Percentiles rank a stretch among this genome's conserved stretches.
phyloP scores from a whole-genome alignment of 768 basidiomycete species.

The Collybiopsis luxurians region DNA sequence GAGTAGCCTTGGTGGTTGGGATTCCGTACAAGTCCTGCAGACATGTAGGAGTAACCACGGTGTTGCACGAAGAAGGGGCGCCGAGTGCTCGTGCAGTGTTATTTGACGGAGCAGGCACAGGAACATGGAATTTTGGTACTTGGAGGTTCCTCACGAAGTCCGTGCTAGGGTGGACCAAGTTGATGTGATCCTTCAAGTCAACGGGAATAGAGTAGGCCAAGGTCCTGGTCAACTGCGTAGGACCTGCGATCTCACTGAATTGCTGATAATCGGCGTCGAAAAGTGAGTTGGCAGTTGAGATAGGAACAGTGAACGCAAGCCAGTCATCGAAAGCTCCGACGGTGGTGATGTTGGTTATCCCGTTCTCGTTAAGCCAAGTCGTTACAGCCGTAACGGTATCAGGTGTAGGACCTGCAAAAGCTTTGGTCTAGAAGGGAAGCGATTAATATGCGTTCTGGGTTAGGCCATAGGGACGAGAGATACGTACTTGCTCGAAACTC shows the following conservation, averaged over 20 bases:
- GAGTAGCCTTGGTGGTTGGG: slow-evolving; percentile 26
- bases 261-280: slow-evolving; percentile 22
- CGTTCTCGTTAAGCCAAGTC: slow-evolving; percentile 21
- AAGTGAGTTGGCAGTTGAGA: slow-evolving; percentile 24
- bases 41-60: slow-evolving; percentile 29
- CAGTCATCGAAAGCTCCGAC: slow-evolving; percentile 22
- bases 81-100: slow-evolving; percentile 12
- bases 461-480: neutral
- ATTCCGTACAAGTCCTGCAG: slow-evolving; percentile 33
- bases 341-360: slow-evolving; percentile 18
- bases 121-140: slow-evolving; percentile 16
- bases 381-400: slow-evolving; percentile 22
- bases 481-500: slow-evolving; percentile 32
- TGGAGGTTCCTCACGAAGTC: slow-evolving; percentile 16
- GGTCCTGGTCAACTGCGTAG: slow-evolving; percentile 21
- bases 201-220: slow-evolving; percentile 25
- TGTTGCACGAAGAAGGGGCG: slow-evolving; percentile 24
- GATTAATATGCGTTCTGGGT: neutral
- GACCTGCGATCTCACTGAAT: slow-evolving; percentile 20
- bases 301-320: slow-evolving; percentile 21
- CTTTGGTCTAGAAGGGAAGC: slow-evolving; percentile 18
- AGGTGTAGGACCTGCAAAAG: slow-evolving; percentile 22
- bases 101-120: slow-evolving; percentile 9
- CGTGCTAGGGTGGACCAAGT: slow-evolving; percentile 27
- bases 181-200: slow-evolving; percentile 19